phyloP scores from a whole-genome alignment of 352 stramenopile genomes.

The Phytophthora europaea region DNA sequence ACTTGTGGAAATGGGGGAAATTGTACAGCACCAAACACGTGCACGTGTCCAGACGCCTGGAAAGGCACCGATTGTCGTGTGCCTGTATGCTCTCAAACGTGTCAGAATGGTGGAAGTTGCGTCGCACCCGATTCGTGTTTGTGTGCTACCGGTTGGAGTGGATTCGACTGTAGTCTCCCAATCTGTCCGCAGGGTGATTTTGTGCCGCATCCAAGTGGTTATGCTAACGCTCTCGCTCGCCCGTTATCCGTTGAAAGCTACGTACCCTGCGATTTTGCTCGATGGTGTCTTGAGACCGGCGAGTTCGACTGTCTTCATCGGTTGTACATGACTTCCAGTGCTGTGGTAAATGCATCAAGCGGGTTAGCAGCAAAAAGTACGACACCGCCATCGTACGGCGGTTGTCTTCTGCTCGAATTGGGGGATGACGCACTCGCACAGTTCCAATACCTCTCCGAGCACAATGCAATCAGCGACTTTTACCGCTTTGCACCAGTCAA shows the following conservation, averaged over 20 bases:
- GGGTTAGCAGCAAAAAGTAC: constrained; percentile 35
- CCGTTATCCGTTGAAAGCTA: constrained; percentile 81
- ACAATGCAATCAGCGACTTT: constrained; percentile 75
- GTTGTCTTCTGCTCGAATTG: constrained; percentile 90
- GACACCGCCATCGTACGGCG: constrained; percentile 7
- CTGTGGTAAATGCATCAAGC: constrained; percentile 50
- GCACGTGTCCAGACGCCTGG: constrained; percentile 92
- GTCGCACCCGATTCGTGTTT: constrained; percentile 95
- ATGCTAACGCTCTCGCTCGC: constrained; percentile 64
- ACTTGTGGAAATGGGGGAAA: constrained; percentile 98
- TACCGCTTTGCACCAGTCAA: constrained; percentile 85
- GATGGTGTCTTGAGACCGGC: constrained; percentile 93
- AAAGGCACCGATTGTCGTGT: constrained; percentile 92
- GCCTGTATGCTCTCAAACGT: constrained; percentile 92
- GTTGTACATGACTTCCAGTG: constrained; percentile 43
- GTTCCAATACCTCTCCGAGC: constrained; percentile 91
- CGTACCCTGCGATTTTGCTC: constrained; percentile 90
- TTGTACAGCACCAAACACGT: constrained; percentile 93
- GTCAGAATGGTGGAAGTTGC: constrained; percentile 92
- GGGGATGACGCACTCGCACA: constrained; percentile 75
- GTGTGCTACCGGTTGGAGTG: constrained; percentile 94
- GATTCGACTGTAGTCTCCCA: constrained; percentile 93
- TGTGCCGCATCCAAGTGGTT: constrained; percentile 77
- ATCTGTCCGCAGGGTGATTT: constrained; percentile 96
- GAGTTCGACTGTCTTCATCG: constrained; percentile 94